Conservation (phyloP, 2,329 filamentous ascomycete species). For the Karstenula rhodostoma region DNA sequence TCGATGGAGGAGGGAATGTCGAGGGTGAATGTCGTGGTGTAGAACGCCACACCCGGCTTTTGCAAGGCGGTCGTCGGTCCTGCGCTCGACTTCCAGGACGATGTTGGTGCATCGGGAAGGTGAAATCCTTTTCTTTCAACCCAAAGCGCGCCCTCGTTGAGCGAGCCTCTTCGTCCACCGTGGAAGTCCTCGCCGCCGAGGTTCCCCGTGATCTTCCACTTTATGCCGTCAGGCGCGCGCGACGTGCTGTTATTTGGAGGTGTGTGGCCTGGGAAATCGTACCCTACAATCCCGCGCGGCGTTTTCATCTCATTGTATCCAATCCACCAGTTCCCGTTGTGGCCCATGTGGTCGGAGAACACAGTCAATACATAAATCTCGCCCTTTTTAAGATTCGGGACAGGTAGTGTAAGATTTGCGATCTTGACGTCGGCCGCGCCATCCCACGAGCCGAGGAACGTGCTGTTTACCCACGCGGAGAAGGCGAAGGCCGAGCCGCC, state of each 20-base stretch:
- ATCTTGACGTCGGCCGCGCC: slow-evolving; percentile 60
- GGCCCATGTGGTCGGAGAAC: slow-evolving; percentile 74
- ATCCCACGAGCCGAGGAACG: slow-evolving; percentile 68
- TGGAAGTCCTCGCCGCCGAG: slow-evolving; percentile 68
- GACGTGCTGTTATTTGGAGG: slow-evolving; percentile 36
- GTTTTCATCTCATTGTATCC: slow-evolving; percentile 62
- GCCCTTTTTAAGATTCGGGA: slow-evolving; percentile 61
- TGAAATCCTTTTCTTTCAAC: slow-evolving; percentile 70
- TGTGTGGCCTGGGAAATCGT: slow-evolving; percentile 58
- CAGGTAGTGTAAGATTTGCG: slow-evolving; percentile 62
- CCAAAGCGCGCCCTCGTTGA: slow-evolving; percentile 71
- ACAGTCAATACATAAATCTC: slow-evolving; percentile 70
- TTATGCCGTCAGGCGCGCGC: slow-evolving; percentile 48
- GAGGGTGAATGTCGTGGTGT: slow-evolving; percentile 61
- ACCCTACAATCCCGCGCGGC: slow-evolving; percentile 68
- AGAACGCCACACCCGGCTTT: slow-evolving; percentile 64
- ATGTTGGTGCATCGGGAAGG: slow-evolving; percentile 54
- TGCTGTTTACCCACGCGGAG: slow-evolving; percentile 70
- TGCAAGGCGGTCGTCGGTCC: slow-evolving; percentile 54
- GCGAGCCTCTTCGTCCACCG: slow-evolving; percentile 66
- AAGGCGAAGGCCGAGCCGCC: slow-evolving; percentile 73
- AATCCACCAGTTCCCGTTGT: slow-evolving; percentile 69
- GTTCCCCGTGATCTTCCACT: slow-evolving; percentile 73
- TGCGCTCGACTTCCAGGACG: slow-evolving; percentile 51
- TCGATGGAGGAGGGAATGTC: slow-evolving; percentile 64